phyloP scores from a whole-genome alignment of 2,329 filamentous ascomycete genomes.

The Mycogone perniciosa region DNA sequence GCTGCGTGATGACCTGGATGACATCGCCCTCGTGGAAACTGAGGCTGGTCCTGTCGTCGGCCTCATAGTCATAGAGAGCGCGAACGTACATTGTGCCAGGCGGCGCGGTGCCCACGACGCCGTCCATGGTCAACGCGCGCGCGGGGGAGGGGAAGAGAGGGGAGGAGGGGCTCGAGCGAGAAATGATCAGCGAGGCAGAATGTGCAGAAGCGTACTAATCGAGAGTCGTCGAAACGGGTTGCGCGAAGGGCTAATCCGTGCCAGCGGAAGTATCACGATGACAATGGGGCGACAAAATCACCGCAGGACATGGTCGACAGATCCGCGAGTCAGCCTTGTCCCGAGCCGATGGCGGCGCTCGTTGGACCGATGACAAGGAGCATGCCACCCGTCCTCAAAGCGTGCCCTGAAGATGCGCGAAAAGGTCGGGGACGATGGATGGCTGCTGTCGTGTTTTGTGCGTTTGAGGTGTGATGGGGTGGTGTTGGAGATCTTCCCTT shows the following conservation, averaged over 20 bases:
- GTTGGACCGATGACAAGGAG: slow-evolving; percentile 13
- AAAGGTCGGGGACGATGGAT: not conserved
- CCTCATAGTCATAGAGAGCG: slow-evolving; percentile 95
- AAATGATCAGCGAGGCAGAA: not conserved
- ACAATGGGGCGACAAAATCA: slow-evolving; percentile 24
- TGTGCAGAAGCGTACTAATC: slow-evolving; percentile 2
- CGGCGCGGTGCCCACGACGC: slow-evolving; percentile 52
- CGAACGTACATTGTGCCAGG: slow-evolving; percentile 79
- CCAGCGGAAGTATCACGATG: slow-evolving; percentile 25
- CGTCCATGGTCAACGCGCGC: slow-evolving; percentile 45
- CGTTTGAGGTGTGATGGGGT: slow-evolving; percentile 5
- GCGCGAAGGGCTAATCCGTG: slow-evolving; percentile 27
- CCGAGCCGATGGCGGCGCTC: slow-evolving; percentile 22
- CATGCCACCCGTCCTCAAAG: slow-evolving; percentile 15
- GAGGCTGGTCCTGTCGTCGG: slow-evolving; percentile 91
- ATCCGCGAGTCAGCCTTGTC: slow-evolving; percentile 24
- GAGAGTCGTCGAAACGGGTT: slow-evolving; percentile 18
- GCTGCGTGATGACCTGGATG: slow-evolving; percentile 95
- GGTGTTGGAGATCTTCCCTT: not conserved
- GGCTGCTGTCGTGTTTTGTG: slow-evolving; percentile 7
- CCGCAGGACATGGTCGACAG: slow-evolving; percentile 29
- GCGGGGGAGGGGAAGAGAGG: slow-evolving; percentile 15
- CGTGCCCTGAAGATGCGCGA: not conserved
- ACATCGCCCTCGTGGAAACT: slow-evolving; percentile 96
- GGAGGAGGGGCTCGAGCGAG: slow-evolving; percentile 17